Percentiles rank a stretch among this genome's conserved stretches.
phyloP scores from a whole-genome alignment of 2,329 filamentous ascomycete genomes.

The Pseudonectria buxi region DNA sequence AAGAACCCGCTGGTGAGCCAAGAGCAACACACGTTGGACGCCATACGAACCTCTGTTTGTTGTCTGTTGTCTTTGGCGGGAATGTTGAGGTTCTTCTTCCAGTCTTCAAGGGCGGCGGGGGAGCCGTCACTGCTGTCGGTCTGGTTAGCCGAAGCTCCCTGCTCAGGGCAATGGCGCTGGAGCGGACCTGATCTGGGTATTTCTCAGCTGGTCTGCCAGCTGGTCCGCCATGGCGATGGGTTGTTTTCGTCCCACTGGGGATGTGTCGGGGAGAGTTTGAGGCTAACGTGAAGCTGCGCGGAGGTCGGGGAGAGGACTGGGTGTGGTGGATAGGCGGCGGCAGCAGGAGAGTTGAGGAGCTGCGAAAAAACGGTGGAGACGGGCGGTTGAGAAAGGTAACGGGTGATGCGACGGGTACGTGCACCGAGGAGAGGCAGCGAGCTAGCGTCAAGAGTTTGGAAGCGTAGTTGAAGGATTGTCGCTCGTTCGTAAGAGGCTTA shows the following conservation, averaged over 20 bases:
- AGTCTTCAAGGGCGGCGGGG: slow-evolving; percentile 49
- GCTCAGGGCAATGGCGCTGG: slow-evolving; percentile 13
- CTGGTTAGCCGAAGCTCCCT: slow-evolving; percentile 26
- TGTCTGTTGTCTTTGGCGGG: slow-evolving; percentile 69
- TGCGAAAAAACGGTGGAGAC: slow-evolving; percentile 3
- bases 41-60: slow-evolving; percentile 63
- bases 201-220: slow-evolving; percentile 39
- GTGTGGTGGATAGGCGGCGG: slow-evolving; percentile 5
- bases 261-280: slow-evolving; percentile 12
- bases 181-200: slow-evolving; percentile 35
- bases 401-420: no score
- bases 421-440: no score
- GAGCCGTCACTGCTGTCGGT: slow-evolving; percentile 39
- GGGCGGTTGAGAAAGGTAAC: no score
- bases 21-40: slow-evolving; percentile 3
- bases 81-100: slow-evolving; percentile 67
- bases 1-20: background rate
- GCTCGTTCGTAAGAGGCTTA: slow-evolving; percentile 7
- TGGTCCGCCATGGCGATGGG: slow-evolving; percentile 37
- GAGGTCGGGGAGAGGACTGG: slow-evolving; percentile 4
- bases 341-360: slow-evolving; percentile 14
- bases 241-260: slow-evolving; percentile 21
- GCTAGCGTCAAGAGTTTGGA: no score
- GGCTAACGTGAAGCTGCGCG: slow-evolving; percentile 18
- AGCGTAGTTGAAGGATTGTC: background rate